phyloP scores from a whole-genome alignment of 1,139 yeast species.

The Taiozyma sp. region DNA sequence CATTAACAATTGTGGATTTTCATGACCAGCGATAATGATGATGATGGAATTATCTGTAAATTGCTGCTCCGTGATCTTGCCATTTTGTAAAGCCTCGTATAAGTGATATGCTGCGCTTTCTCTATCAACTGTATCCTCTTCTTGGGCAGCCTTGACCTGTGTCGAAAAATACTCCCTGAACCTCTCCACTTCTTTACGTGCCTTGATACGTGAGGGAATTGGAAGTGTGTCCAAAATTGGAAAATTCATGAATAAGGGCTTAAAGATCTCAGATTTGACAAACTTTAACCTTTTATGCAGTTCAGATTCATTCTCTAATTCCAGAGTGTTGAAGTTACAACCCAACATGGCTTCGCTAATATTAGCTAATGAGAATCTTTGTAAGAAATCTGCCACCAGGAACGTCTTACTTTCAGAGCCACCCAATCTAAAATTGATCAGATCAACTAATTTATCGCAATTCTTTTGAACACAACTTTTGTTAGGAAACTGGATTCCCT shows the following conservation, averaged over 20 bases:
- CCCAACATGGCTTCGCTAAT: constrained; percentile 49
- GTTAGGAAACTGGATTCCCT: constrained; percentile 50
- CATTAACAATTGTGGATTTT: constrained; percentile 52
- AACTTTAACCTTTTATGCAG: constrained; percentile 38
- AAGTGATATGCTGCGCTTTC: constrained; percentile 31
- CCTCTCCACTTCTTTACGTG: constrained; percentile 38
- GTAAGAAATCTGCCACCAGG: constrained; percentile 38
- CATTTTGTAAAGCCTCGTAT: constrained; percentile 34
- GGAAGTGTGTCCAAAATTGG: constrained; percentile 50
- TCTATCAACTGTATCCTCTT: constrained; percentile 24
- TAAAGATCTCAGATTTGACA: constrained; percentile 51
- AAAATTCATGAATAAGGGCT: constrained; percentile 51
- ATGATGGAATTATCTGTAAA: constrained; percentile 55
- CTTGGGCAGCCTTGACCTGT: constrained; percentile 27
- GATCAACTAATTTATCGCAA: constrained; percentile 26
- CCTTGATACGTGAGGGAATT: constrained; percentile 42
- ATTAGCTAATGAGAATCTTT: constrained; percentile 45
- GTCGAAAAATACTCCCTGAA: constrained; percentile 37
- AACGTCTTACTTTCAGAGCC: constrained; percentile 20
- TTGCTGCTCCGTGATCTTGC: constrained; percentile 39
- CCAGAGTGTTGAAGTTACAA: constrained; percentile 37
- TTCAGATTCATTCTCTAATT: constrained; percentile 20
- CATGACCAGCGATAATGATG: constrained; percentile 58
- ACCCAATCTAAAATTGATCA: constrained; percentile 20
- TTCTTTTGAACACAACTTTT: constrained; percentile 32